Evolutionary conservation across 2,329 filamentous ascomycete genomes (phyloP), one percentile per base, ranked within the genome.

Genomic region (Xylaria sp.): DNA sequence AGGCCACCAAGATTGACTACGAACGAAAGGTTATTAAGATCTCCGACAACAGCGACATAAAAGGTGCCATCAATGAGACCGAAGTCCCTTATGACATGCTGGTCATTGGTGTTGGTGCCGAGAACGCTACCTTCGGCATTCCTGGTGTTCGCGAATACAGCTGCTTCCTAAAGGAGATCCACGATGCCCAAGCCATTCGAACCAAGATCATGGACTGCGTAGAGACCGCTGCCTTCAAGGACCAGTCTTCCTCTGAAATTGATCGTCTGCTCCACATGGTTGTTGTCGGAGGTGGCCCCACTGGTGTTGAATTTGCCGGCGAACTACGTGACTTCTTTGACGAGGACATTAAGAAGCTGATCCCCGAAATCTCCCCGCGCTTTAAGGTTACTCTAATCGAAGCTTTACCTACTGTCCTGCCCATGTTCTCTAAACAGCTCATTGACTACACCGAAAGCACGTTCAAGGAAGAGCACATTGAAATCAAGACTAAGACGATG

Each of bases 181-280:
- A 88, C 73, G 97, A 99, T 81, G 96, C 96, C 66, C 96, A 99
- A 84, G 89, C 90, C 78, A 99, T 99, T 80, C 93, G 96, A 79
- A 98, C 95, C 87, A 94, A 93, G 83, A 98, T 99, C 83, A 99
- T 99, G 96, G 96, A 99, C 85, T 99, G 96, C 81, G 94, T 97
- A 75, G 96, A 99, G 85, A 98, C 95, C 42, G 96, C 96, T 61
- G 95, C 93, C 71, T 98, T 99, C 91, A 98, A 98, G 88, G 95
- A 94, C 79, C 96, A 99, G 84, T 86, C 88, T 44, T 84, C 88
- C 18, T 93, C 96, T 74, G 97, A 99, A 84, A 86, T 97, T 79
- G 91, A 97, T 85, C 93, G 96, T 75, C 90, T 99, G 76, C 88
- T 99, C 80, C 95, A 98, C 87, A 98, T 98, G 94, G 96, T 99